Base-by-base conservation (phyloP, 768 basidiomycete species). In the Leucosporidium scottii region DNA sequence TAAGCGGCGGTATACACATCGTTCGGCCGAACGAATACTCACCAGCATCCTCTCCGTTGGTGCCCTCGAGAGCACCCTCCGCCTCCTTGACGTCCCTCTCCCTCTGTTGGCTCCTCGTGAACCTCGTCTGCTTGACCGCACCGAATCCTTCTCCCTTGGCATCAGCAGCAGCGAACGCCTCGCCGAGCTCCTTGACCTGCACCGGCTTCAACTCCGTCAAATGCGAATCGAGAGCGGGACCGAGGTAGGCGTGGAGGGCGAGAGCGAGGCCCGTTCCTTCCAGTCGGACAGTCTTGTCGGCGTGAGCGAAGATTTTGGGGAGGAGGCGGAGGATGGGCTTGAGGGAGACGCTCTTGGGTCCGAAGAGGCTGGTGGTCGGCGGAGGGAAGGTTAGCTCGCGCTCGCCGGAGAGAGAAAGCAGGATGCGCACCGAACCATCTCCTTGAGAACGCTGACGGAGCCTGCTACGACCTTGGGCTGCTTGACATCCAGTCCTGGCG, bases 131-230 rank as follows among this genome's bases (percentile, higher is more conserved):
- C 61, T 49, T 50, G 13, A 66, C 1, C 76, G 87, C 90, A 15
- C 92, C 94, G 67, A 87, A 89, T 0, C 91, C 93, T 73, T 86
- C 89, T 3, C 87, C 88, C n/a, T 87, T 86, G 69, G 85, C 85
- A 27, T 78, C 80, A 64, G 90, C 68, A 59, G 39, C 65, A 27
- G 62, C 91, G 75, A 94, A 99, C 0, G 86, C 83, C 75, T 97
- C 94, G 74, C 90, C 91, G 74, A 99, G 78, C 74, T 99, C 96
- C 77, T 96, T 93, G 53, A 94, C 86, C 78, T 98, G 96, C 5
- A 99, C 92, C 2, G 94, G 92, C 77, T 99, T 99, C 68, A 99
- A 83, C 68, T 97, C 93, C 27, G 84, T 81, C 27, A 99, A 81
- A 82, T 86, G 91, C 57, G 90, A 84, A 62, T 92, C 87, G 68